phyloP scores from a whole-genome alignment of 2,329 filamentous ascomycete species.

The Colletotrichum phormii region DNA sequence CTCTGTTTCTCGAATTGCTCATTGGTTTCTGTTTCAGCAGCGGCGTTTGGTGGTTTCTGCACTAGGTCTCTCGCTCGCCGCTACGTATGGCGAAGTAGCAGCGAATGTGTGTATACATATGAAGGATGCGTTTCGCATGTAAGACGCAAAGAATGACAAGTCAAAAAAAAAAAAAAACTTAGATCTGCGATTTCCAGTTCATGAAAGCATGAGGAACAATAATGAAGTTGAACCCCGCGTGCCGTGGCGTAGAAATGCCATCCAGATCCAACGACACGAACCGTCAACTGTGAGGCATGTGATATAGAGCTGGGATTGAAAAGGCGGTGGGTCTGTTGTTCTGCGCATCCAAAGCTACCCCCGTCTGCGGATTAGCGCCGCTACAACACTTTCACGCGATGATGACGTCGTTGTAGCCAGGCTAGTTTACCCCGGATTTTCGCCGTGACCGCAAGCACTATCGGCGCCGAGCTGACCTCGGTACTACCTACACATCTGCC shows the following conservation, averaged over 20 bases:
- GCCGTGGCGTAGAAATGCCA: background rate
- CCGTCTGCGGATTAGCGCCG: constrained; percentile 3
- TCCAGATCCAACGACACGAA: background rate
- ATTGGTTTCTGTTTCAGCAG: background rate
- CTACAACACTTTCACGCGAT: background rate
- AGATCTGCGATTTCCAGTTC: background rate
- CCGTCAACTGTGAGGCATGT: background rate
- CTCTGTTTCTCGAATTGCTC: background rate
- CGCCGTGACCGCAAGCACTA: background rate
- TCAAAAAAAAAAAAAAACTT: background rate
- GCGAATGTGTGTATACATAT: background rate
- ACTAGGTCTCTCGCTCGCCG: background rate
- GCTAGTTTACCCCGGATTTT: constrained; percentile 12
- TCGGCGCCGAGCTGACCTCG: constrained; percentile 6
- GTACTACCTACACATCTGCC: background rate
- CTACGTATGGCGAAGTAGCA: background rate
- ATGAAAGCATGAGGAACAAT: background rate
- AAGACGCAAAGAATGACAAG: background rate
- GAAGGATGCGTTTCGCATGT: background rate
- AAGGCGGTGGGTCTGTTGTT: background rate
- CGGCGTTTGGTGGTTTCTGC: constrained; percentile 13
- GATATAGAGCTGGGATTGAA: background rate
- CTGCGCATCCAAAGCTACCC: background rate
- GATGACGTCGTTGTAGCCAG: constrained; percentile 8
- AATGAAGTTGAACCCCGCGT: background rate